These are phyloP conservation scores for Dendrobium catenatum DNA, from an alignment of 106 monocot species.

Conservation along the genomic window DNA sequence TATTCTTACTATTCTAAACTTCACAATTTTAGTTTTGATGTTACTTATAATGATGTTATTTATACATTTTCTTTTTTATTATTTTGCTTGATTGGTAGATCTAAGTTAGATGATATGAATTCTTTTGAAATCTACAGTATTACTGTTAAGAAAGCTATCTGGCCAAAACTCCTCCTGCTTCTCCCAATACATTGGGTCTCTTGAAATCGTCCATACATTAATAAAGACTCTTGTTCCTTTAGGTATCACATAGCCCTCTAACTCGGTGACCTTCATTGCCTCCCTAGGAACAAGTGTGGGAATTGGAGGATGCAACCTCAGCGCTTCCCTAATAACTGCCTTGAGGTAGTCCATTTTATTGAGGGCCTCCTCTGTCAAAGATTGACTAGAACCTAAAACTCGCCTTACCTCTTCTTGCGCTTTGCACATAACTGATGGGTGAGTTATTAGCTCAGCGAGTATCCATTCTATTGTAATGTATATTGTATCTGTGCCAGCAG, in stretches of 20 bases:
- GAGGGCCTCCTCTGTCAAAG: background rate
- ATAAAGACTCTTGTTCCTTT: too few species aligned
- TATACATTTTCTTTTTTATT: too few species aligned
- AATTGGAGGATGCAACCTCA: background rate
- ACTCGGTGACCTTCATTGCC: background rate
- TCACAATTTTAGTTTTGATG: too few species aligned
- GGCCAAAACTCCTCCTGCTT: too few species aligned
- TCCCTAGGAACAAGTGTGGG: background rate
- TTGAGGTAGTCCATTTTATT: background rate
- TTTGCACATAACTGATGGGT: slow-evolving; percentile 8
- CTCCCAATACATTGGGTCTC: too few species aligned
- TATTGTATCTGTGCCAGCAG: too few species aligned
- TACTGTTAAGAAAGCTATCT: background rate
- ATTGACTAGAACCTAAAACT: background rate
- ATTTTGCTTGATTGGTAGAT: too few species aligned
- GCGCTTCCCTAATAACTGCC: background rate
- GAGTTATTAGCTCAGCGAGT: slow-evolving; percentile 9
- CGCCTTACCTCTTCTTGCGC: slow-evolving; percentile 4
- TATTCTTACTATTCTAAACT: too few species aligned
- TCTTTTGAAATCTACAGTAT: background rate
- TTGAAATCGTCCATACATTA: too few species aligned
- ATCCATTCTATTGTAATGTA: slow-evolving; percentile 11
- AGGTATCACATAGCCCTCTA: too few species aligned
- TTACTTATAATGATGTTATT: too few species aligned
- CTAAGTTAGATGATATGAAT: too few species aligned